phyloP scores from a whole-genome alignment of 2,329 filamentous ascomycete species.

The Penicillium sp. region DNA sequence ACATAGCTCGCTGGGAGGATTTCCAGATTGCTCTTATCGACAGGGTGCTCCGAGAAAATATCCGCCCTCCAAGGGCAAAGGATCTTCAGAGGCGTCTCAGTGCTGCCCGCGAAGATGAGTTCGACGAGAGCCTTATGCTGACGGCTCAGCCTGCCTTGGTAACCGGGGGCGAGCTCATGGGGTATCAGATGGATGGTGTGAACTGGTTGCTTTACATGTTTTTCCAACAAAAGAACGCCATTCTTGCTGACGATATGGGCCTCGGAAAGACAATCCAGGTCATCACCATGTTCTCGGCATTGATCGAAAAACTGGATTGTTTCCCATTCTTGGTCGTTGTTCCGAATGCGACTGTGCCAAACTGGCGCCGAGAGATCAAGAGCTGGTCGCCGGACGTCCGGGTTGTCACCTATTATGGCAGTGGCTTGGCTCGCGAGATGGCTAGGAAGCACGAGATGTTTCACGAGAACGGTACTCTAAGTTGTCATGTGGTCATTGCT shows the following conservation, averaged over 20 bases:
- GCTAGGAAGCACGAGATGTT: slow-evolving; percentile 85
- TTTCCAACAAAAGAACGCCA: slow-evolving; percentile 76
- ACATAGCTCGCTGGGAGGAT: slow-evolving; percentile 67
- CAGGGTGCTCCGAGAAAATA: slow-evolving; percentile 75
- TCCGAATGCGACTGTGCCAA: slow-evolving; percentile 92
- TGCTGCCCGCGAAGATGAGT: slow-evolving; percentile 64
- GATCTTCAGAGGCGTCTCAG: slow-evolving; percentile 67
- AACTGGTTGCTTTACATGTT: slow-evolving; percentile 96
- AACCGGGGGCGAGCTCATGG: slow-evolving; percentile 79
- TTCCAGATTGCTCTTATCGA: slow-evolving; percentile 83
- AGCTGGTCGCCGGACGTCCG: slow-evolving; percentile 83
- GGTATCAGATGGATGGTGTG: slow-evolving; percentile 86
- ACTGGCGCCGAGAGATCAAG: slow-evolving; percentile 95
- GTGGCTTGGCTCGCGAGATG: slow-evolving; percentile 68
- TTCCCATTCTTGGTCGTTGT: slow-evolving; percentile 93
- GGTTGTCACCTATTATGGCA: slow-evolving; percentile 91
- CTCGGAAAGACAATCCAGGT: slow-evolving; percentile 96
- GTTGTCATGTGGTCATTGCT: slow-evolving; percentile 88
- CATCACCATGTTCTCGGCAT: slow-evolving; percentile 72
- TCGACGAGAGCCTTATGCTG: slow-evolving; percentile 64
- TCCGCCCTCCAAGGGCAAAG: slow-evolving; percentile 55
- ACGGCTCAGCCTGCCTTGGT: slow-evolving; percentile 70
- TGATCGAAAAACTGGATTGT: slow-evolving; percentile 68
- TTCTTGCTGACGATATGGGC: slow-evolving; percentile 97
- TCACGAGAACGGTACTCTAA: slow-evolving; percentile 62